Base-by-base conservation (phyloP, 2,329 filamentous ascomycete genomes). In the Pseudonectria buxi region DNA sequence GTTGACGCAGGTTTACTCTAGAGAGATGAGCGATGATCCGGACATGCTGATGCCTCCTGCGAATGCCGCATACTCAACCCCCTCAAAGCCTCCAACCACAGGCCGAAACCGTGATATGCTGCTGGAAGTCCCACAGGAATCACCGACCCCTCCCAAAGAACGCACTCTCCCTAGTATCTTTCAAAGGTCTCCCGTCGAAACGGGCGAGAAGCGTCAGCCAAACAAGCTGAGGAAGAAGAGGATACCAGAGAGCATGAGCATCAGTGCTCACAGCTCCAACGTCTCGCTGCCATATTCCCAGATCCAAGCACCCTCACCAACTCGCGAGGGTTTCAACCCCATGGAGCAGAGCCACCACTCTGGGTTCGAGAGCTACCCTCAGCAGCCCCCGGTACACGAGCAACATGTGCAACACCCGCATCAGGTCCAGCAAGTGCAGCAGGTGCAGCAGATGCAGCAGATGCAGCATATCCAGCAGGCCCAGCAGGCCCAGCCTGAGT, bases 171-270 rank as follows among this genome's bases (percentile, higher is more conserved):
- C 83, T 33, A 76, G 68, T 50, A 65, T 94, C 26, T 83, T 94
- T 53, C 74, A 83, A 51, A 74, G 81, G 45, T 81, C 83, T 3
- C 78, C 82, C 1, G 71, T 72, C 1, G 61, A 64, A 14, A 72
- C 67, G 13, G 72, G 66, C 26, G 81, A 81, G 43, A 80, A 74
- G 50, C 76, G 85, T 30, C 83, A 82, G 55, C 86, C 88, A 0
- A 95, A 95, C 54, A 95, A 95, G 61, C 67, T 98, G 33, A 84
- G 83, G 59, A 96, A 96, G 69, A 95, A 86, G 61, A 73, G 81
- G 44, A 68, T 84, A 36, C 81, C 85, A 0, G 81, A 79, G 28
- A 86, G 85, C 53, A 64, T 83, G 14, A 89, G 87, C 49, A 82
- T 81, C 14, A 95, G 90, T 56, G 89, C 90, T 0, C 88, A 95